These are phyloP conservation scores for Phalaenopsis equestris DNA, from an alignment of 106 monocot genomes.

Conservation along the genomic window DNA sequence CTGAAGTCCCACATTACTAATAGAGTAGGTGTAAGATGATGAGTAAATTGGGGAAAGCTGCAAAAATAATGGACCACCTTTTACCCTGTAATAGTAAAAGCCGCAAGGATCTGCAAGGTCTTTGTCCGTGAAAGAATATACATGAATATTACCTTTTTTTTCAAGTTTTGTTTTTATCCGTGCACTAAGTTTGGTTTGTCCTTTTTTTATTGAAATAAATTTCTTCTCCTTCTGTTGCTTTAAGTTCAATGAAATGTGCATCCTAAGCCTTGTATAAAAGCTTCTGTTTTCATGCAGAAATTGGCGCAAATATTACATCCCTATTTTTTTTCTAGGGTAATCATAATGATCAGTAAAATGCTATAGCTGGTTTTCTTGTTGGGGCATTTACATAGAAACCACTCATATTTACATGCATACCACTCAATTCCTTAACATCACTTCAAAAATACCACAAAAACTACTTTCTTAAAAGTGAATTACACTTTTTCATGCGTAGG, in stretches of 20 bases:
- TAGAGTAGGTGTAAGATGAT: no score
- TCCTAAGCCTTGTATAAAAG: neutral
- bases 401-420: no score
- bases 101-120: no score
- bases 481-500: no score
- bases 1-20: no score
- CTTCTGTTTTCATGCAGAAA: neutral
- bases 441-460: no score
- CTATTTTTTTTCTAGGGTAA: neutral
- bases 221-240: constrained; percentile 1
- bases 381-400: no score
- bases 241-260: neutral
- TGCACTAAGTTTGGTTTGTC: neutral
- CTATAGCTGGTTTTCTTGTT: neutral
- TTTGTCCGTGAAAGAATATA: neutral
- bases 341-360: neutral
- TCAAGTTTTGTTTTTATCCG: neutral
- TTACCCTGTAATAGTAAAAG: no score
- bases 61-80: no score
- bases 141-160: neutral
- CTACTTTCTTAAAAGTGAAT: no score
- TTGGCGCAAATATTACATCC: neutral
- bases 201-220: neutral
- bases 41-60: no score
- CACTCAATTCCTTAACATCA: no score